Evolutionary conservation across 768 basidiomycete genomes (phyloP).

Genomic region (Mycena leptocephala): DNA sequence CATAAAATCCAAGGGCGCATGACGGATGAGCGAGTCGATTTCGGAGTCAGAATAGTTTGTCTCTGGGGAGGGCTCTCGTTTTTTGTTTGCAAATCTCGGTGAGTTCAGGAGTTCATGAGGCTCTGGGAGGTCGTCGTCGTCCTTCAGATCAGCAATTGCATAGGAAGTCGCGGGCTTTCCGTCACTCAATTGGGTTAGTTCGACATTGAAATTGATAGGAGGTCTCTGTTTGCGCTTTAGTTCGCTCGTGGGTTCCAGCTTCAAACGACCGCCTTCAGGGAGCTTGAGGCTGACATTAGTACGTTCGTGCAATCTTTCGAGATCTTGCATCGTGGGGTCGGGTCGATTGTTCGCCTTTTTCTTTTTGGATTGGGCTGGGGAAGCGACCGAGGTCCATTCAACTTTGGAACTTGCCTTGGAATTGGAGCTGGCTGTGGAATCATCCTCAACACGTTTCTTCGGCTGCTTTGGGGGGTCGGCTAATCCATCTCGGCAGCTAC

Average conservation of each 20-base stretch:
- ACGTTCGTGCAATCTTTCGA: constrained; percentile 61
- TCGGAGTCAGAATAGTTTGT: constrained; percentile 61
- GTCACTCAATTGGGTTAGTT: constrained; percentile 62
- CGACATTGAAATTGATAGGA: constrained; percentile 65
- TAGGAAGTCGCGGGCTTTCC: constrained; percentile 33
- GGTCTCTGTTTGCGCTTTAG: constrained; percentile 50
- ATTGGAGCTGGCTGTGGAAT: not conserved
- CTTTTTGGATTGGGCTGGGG: constrained; percentile 31
- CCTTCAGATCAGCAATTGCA: constrained; percentile 42
- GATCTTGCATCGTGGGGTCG: constrained; percentile 53
- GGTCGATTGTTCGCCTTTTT: constrained; percentile 41
- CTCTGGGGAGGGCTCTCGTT: constrained; percentile 44
- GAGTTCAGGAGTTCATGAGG: constrained; percentile 50
- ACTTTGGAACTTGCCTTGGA: not conserved
- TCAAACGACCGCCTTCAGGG: constrained; percentile 60
- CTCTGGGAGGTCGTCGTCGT: constrained; percentile 63
- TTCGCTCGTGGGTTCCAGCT: constrained; percentile 50
- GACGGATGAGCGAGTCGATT: constrained; percentile 59
- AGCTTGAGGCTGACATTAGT: constrained; percentile 59
- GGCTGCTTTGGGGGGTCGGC: constrained; percentile 60
- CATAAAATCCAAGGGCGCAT: constrained; percentile 49
- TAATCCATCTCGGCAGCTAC: constrained; percentile 85
- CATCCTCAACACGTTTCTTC: constrained; percentile 38
- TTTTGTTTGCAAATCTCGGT: constrained; percentile 36
- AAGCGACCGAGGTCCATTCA: not conserved